Evolutionary conservation across 2,329 filamentous ascomycete genomes (phyloP).

Genomic region (Colletotrichum spaethianum): DNA sequence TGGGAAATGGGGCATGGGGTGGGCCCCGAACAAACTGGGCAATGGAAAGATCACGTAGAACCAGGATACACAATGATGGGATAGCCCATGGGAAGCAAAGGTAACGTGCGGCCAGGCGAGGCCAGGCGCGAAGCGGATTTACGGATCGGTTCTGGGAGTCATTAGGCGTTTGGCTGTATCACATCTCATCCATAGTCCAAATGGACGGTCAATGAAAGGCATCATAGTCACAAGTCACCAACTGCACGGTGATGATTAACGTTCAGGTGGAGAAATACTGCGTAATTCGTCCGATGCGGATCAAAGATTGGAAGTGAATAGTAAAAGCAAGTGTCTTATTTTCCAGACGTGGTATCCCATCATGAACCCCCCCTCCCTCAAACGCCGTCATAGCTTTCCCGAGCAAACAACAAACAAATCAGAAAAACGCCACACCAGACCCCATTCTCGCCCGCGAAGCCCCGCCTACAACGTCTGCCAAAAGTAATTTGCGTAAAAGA

Average conservation of each 20-base stretch:
- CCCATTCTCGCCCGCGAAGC: background rate
- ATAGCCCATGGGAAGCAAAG: background rate
- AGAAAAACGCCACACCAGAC: background rate
- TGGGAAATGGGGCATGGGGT: background rate
- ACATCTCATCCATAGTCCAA: constrained; percentile 30
- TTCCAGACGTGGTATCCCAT: constrained; percentile 22
- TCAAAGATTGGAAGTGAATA: background rate
- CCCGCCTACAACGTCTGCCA: constrained; percentile 83
- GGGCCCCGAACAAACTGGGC: background rate
- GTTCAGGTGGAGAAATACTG: background rate
- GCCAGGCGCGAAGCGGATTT: background rate
- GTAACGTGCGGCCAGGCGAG: background rate
- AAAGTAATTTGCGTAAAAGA: constrained; percentile 96
- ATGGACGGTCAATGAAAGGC: constrained; percentile 1
- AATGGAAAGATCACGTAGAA: constrained; percentile 5
- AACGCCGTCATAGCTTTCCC: constrained; percentile 24
- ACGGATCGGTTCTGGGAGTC: background rate
- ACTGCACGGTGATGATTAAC: background rate
- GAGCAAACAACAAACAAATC: background rate
- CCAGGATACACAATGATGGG: background rate
- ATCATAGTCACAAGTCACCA: background rate
- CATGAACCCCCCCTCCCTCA: constrained; percentile 1
- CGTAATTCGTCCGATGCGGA: background rate
- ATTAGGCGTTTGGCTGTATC: constrained; percentile 23
- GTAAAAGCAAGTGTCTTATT: background rate